Evolutionary conservation across 1,284 basidiomycete genomes (phyloP), one percentile per base, ranked within the genome.

Genomic region (Cutaneotrichosporon dermatis): DNA sequence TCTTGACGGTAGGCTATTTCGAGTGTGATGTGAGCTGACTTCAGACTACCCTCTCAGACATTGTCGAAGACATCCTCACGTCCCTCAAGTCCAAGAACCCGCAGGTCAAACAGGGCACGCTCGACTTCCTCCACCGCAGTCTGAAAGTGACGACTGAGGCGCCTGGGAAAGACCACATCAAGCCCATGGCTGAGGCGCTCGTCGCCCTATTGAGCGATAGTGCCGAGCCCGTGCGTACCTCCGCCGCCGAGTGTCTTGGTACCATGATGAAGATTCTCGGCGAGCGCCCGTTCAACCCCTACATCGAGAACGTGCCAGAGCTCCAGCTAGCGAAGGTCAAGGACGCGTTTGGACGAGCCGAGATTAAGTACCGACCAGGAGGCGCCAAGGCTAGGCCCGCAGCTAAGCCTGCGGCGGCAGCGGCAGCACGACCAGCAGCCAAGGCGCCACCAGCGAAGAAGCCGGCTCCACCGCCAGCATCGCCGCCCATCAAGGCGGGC

Each of bases 211-310:
- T 97, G 25, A 89, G 90, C 74, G 96, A 99, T 75, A 86, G 90
- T 8, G 88, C 87, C 59, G 94, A 92, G 72, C 90, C 91, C 36
- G 92, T 96, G 25, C 85, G 96, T 52, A 89, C 89, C 61, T 90
- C 94, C 59, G 91, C 93, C 13, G 93, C 93, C 0, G 83, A 84
- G 41, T 90, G 88, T 68, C 81, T 99, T 37, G 96, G 95, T 8
- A 89, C 88, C 0, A 80, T 99, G 66, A 95, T 96, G 90, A 97
- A 92, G 82, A 93, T 99, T 82, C 85, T 99, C 11, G 96, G 96
- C 33, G 95, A 99, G 76, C 83, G 96, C 35, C 87, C 90, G 10
- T 84, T 99, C 64, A 92, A 89, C 73, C 89, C 90, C 0, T 83
- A 90, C 40, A 84, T 98, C 80, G 95, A 98, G 63, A 81, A 83